Percentiles rank a stretch among this genome's conserved stretches.
Evolutionary conservation across 2,329 filamentous ascomycete genomes (phyloP).

Genomic region (Acrodontium crateriforme): DNA sequence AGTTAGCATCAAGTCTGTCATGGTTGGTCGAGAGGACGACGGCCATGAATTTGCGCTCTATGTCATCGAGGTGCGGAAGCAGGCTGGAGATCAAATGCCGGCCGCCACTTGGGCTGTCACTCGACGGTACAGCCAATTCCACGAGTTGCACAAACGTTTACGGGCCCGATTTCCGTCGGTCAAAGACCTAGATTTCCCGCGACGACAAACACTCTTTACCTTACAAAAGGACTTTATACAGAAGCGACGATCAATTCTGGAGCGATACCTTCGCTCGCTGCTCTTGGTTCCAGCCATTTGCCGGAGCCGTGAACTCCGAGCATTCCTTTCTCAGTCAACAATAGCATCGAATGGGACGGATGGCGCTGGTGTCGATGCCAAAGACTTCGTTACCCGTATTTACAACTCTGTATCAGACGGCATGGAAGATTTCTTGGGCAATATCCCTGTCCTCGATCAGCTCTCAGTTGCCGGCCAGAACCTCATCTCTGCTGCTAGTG

Average conservation of each 20-base stretch:
- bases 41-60: constrained; percentile 90
- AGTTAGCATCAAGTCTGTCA: constrained; percentile 80
- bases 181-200: constrained; percentile 78
- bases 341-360: constrained; percentile 48
- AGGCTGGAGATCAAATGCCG: constrained; percentile 89
- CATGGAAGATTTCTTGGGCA: constrained; percentile 94
- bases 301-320: constrained; percentile 77
- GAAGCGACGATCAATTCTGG: constrained; percentile 69
- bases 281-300: constrained; percentile 85
- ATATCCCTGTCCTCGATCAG: constrained; percentile 89
- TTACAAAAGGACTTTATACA: constrained; percentile 91
- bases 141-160: constrained; percentile 82
- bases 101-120: constrained; percentile 89
- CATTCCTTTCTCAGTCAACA: constrained; percentile 79
- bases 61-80: constrained; percentile 77
- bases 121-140: constrained; percentile 93
- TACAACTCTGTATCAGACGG: constrained; percentile 96
- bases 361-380: constrained; percentile 48
- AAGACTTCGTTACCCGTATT: constrained; percentile 80
- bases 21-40: constrained; percentile 82
- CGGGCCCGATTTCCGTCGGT: constrained; percentile 77
- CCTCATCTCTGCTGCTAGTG: constrained; percentile 59
- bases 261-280: constrained; percentile 61
- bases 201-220: constrained; percentile 87
- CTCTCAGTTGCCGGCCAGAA: constrained; percentile 87